Base-by-base conservation (phyloP, 2,329 filamentous ascomycete genomes). In the Aspergillus ochraceus region DNA sequence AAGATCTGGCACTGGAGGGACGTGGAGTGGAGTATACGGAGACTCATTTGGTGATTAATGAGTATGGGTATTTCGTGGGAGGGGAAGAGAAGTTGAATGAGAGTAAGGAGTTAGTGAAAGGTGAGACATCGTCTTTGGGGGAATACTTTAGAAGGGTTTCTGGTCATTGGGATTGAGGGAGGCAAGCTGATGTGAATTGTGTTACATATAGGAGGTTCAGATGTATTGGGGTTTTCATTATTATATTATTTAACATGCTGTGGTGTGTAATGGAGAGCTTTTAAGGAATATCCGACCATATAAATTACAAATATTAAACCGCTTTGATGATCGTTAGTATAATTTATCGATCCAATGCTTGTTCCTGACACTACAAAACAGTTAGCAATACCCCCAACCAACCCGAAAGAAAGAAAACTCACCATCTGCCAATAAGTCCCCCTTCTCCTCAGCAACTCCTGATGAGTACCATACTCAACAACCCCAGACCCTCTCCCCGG, bases 381-480 rank as follows among this genome's bases (percentile, higher is more conserved):
- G 36, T 42, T 42, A n/a, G 17, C 32, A 36, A 17, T 4, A 5
- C 4, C 10, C 12, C 32, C 1, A 54, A 12, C 4, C 2, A 42
- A 6, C 14, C 46, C 2, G 14, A 52, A 30, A 51, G 22, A 30
- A 20, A 32, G 53, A 47, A 55, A 32, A 69, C 80, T 69, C 45
- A 82, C 81, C 83, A 86, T 84, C 61, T 83, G 78, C 65, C 79
- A 80, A 66, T 86, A 86, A 55, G 81, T 66, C 0, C 82, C 83
- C 30, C 75, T 75, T 62, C 66, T 71, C 9, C 72, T 72, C 39
- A 89, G 76, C 64, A 89, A 74, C 67, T 88, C 84, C 5, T 79
- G 76, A 69, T 89, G 86, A 14, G 79, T 81, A 20, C 88, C 87
- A 54, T 78, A 75, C 69, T 90, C 86, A 1, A 86, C 77, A 42